These are phyloP conservation scores for Gossypium rotundifolium DNA, from an alignment of 345 rosid species.

Conservation along the genomic window DNA sequence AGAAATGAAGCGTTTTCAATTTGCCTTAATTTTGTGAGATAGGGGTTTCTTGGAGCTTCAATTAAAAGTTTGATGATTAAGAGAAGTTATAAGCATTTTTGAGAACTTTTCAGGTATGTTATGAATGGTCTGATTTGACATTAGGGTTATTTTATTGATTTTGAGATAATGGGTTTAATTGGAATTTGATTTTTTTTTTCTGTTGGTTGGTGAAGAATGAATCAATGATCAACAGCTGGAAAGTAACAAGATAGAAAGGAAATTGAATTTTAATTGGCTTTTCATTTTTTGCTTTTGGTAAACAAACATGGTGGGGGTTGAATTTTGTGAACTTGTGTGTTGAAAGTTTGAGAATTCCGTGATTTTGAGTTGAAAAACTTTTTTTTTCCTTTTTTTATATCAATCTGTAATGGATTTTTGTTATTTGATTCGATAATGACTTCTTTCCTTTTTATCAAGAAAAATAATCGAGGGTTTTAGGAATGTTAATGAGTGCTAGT, in stretches of 20 bases:
- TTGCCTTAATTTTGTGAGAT: neutral
- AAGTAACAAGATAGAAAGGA: neutral
- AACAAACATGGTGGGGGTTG: neutral
- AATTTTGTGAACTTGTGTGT: neutral
- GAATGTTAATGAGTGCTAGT: neutral
- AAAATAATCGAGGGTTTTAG: neutral
- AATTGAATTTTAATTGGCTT: neutral
- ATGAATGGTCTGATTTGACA: neutral
- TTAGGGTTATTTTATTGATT: neutral
- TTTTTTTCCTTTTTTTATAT: neutral
- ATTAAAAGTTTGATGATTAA: neutral
- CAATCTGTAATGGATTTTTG: constrained; percentile 1
- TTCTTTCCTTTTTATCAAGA: neutral
- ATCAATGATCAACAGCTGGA: neutral
- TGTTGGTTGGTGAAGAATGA: neutral
- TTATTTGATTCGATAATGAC: neutral
- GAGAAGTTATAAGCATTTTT: constrained; percentile 5
- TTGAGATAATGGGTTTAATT: neutral
- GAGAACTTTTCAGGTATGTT: constrained; percentile 16
- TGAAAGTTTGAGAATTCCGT: neutral
- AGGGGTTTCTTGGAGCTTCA: constrained; percentile 1
- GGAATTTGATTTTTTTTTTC: neutral
- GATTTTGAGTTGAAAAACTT: neutral
- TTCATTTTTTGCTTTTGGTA: neutral
- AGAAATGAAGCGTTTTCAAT: neutral